Conservation (phyloP, 139 green algal genomes). For the Diplosphaera chodatii region DNA sequence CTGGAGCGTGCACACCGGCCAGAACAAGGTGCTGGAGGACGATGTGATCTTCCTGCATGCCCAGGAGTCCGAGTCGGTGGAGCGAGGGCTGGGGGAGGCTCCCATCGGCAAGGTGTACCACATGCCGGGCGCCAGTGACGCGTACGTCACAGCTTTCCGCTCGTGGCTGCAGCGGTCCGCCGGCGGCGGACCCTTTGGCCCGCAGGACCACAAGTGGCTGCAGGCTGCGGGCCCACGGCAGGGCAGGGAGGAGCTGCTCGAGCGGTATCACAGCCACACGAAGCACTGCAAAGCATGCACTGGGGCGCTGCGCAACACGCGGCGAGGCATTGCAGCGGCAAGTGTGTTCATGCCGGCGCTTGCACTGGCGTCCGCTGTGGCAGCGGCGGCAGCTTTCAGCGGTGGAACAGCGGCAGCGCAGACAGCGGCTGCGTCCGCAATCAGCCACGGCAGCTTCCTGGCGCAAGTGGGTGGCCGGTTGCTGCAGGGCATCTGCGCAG, state of each 20-base stretch:
- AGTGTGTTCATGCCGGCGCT: neutral
- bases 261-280: slow-evolving; percentile 19
- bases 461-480: neutral
- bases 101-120: slow-evolving; percentile 30
- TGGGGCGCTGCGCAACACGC: slow-evolving; percentile 3
- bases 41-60: slow-evolving; percentile 49
- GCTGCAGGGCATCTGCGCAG: neutral
- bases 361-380: neutral
- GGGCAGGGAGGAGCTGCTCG: slow-evolving; percentile 11
- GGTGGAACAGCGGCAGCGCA: neutral
- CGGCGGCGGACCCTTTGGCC: slow-evolving; percentile 40
- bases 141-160: slow-evolving; percentile 38
- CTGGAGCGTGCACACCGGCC: slow-evolving; percentile 32
- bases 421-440: neutral
- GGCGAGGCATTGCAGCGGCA: neutral
- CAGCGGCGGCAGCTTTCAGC: neutral
- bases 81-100: neutral
- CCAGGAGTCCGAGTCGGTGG: slow-evolving; percentile 27
- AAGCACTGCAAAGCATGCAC: slow-evolving; percentile 12
- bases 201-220: slow-evolving; percentile 25
- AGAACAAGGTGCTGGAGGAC: slow-evolving; percentile 47
- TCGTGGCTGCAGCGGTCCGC: slow-evolving; percentile 24
- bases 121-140: slow-evolving; percentile 33
- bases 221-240: slow-evolving; percentile 14
- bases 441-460: neutral